Evolutionary conservation across 169 alveolate species (phyloP), one percentile per base, ranked within the genome.

Genomic region (Theileria equi): DNA sequence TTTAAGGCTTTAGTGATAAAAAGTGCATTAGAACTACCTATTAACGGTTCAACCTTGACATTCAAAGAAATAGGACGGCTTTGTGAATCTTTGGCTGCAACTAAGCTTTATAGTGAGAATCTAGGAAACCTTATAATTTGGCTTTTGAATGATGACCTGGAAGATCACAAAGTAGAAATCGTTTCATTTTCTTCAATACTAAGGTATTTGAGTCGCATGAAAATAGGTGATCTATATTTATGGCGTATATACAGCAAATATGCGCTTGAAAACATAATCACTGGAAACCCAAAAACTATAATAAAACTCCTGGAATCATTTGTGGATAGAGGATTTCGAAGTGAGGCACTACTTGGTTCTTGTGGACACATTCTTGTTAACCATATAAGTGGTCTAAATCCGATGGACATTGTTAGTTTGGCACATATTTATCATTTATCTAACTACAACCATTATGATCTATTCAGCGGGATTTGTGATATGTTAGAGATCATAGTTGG

Each of bases 51-150:
- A n/a, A 3, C 26, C 26, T 25, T 54, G 13, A 23, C 10, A 0
- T 32, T 55, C 25, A 32, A 17, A n/a, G 54, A 54, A 8, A 21
- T 32, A 40, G 68, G 53, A 11, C 13, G 50, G 8, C 31, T 70
- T 17, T 54, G 83, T 44, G 78, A 64, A 47, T 38, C 83, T 2
- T 35, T 73, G 1, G 44, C 58, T 2, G 10, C 32, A n/a, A 53
- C 63, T 3, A 67, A 73, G 17, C 52, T 73, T 17, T 73, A 73
- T 52, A 35, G 72, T 48, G 45, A 63, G 35, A 77, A 45, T 31
- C 29, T 73, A n/a, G 83, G 78, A 10, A 29, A 19, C 26, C 53
- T 73, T 19, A 21, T 73, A 5, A 19, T 34, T 3, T 10, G 25
- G 67, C 38, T 57, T 36, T 35, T 28, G 17, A 16, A n/a, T 4